Evolutionary conservation across 306 rosid genomes (phyloP).

Genomic region (Trifolium repens): DNA sequence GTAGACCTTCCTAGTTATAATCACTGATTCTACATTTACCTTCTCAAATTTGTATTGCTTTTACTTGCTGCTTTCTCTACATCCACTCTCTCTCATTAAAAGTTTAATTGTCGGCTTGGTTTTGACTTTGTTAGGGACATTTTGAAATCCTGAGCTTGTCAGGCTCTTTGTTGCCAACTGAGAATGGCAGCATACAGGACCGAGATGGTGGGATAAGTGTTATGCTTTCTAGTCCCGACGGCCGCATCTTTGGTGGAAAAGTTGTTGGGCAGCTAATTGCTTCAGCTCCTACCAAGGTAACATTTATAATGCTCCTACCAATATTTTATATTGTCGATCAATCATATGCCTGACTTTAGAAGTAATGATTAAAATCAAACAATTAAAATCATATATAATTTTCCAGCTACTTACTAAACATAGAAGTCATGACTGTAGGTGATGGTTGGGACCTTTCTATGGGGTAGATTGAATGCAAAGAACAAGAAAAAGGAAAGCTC

Average conservation of each 20-base stretch:
- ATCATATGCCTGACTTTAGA: not conserved
- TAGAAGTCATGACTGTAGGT: slow-evolving; percentile 59
- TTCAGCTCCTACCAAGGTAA: slow-evolving; percentile 84
- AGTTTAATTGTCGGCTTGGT: slow-evolving; percentile 20
- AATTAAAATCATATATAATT: not conserved
- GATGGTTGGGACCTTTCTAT: slow-evolving; percentile 58
- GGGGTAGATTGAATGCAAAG: slow-evolving; percentile 69
- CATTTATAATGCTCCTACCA: not conserved
- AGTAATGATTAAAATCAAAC: not conserved
- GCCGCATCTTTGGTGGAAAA: slow-evolving; percentile 83
- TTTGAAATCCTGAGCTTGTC: slow-evolving; percentile 85
- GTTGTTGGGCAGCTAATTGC: slow-evolving; percentile 85
- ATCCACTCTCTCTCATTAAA: not conserved
- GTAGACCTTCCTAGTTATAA: not conserved
- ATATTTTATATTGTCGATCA: not conserved
- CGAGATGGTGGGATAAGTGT: slow-evolving; percentile 79
- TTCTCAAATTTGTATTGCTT: not conserved
- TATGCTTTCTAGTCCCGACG: slow-evolving; percentile 86
- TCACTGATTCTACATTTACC: not conserved
- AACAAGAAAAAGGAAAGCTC: slow-evolving; percentile 62
- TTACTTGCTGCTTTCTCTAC: not conserved
- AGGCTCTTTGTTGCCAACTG: slow-evolving; percentile 77
- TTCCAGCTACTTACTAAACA: not conserved
- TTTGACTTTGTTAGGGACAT: slow-evolving; percentile 69
- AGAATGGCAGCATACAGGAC: slow-evolving; percentile 59